Conservation (phyloP, 2,329 filamentous ascomycete genomes). For the Apiospora koreana region DNA sequence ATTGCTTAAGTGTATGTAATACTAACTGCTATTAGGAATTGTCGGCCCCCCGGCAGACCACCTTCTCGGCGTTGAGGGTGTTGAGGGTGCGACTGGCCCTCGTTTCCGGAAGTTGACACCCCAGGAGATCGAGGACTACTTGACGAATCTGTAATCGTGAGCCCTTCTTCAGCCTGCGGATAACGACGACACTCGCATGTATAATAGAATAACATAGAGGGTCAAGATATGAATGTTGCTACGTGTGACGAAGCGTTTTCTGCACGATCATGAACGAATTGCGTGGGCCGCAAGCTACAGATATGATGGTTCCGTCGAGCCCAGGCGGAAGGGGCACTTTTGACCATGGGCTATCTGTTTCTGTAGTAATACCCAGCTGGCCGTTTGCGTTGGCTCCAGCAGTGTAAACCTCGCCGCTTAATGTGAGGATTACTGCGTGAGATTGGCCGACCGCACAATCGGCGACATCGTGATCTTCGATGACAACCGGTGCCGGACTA, state of each 20-base stretch:
- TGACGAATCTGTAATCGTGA: slow-evolving; percentile 84
- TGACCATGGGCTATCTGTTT: slow-evolving; percentile 34
- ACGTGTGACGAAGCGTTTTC: slow-evolving; percentile 21
- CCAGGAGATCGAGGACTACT: slow-evolving; percentile 98
- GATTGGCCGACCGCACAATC: slow-evolving; percentile 60
- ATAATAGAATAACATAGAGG: slow-evolving; percentile 50
- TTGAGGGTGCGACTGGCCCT: slow-evolving; percentile 80
- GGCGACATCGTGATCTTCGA: slow-evolving; percentile 52
- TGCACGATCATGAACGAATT: slow-evolving; percentile 51
- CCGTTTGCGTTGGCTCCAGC: slow-evolving; percentile 59
- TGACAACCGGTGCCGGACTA: slow-evolving; percentile 45
- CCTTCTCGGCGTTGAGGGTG: slow-evolving; percentile 86
- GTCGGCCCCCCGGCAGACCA: slow-evolving; percentile 93
- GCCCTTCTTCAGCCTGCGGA: slow-evolving; percentile 14
- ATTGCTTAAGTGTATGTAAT: slow-evolving; percentile 12
- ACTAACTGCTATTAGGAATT: slow-evolving; percentile 64
- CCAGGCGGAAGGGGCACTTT: slow-evolving; percentile 33
- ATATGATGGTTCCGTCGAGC: slow-evolving; percentile 31
- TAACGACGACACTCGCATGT: slow-evolving; percentile 36
- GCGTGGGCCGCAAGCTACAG: slow-evolving; percentile 50
- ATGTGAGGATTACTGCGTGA: slow-evolving; percentile 59
- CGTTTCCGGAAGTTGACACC: slow-evolving; percentile 93
- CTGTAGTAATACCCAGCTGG: slow-evolving; percentile 53
- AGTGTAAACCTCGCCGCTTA: slow-evolving; percentile 51
- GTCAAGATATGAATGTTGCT: slow-evolving; percentile 33